A percentile compares a stretch with the other conserved stretches of the same genome.
These are phyloP conservation scores for Penicillium manginii DNA, from an alignment of 495 filamentous ascomycete genomes.

Conservation along the genomic window DNA sequence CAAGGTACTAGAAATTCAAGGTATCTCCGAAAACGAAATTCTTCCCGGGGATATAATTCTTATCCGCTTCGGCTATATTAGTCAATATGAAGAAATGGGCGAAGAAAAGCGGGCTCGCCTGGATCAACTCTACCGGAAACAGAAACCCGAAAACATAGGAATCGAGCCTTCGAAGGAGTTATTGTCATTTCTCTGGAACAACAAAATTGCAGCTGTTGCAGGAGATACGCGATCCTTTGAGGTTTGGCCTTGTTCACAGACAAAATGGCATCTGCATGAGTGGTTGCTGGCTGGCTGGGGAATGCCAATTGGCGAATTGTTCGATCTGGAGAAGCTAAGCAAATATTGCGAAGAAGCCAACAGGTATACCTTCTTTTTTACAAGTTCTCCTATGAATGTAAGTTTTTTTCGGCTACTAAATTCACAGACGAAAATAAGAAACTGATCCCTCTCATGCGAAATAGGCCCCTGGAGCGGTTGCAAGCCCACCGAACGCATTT, in stretches of 20 bases:
- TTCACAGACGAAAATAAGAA: not conserved
- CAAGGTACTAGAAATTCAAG: constrained; percentile 23
- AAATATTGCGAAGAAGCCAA: not conserved
- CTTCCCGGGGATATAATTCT: constrained; percentile 51
- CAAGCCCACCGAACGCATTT: constrained; percentile 8
- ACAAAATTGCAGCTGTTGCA: constrained; percentile 46
- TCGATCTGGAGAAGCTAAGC: constrained; percentile 48
- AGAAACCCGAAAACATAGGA: constrained; percentile 29
- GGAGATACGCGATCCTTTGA: constrained; percentile 46
- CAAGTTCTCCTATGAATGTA: constrained; percentile 7
- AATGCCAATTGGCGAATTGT: constrained; percentile 56
- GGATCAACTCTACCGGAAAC: constrained; percentile 8
- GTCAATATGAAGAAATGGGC: constrained; percentile 28
- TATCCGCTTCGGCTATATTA: constrained; percentile 41
- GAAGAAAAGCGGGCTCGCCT: constrained; percentile 23
- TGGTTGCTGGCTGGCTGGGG: constrained; percentile 54
- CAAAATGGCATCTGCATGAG: constrained; percentile 41
- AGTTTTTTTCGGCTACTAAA: not conserved
- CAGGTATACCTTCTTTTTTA: constrained; percentile 8
- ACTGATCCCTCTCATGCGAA: too few relatives aligned
- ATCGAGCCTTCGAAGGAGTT: constrained; percentile 37
- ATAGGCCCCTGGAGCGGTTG: constrained; percentile 7
- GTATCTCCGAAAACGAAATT: constrained; percentile 29
- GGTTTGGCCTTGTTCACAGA: constrained; percentile 30
- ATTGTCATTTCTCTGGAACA: constrained; percentile 42